Conservation (phyloP, 2,329 filamentous ascomycete species). For the Trichoderma atrobrunneum region DNA sequence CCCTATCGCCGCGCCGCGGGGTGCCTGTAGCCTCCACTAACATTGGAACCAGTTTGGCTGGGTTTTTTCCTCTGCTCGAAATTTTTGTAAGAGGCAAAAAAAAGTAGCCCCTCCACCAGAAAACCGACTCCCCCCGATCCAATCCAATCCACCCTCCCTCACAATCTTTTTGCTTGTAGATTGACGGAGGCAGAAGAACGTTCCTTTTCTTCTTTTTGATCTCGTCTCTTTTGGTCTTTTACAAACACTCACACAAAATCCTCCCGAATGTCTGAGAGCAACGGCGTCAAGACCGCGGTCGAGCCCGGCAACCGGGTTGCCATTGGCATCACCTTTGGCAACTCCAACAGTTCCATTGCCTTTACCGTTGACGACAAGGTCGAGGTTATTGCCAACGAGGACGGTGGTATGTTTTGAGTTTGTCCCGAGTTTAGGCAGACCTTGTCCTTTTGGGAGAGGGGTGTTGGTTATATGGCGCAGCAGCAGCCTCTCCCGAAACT, state of each 20-base stretch:
- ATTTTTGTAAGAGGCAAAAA: conserved; percentile 15
- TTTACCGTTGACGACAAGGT: conserved; percentile 90
- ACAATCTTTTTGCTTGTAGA: neutral
- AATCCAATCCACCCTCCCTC: neutral
- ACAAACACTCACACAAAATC: neutral
- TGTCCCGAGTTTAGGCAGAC: neutral
- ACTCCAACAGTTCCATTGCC: conserved; percentile 97
- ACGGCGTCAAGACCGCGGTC: conserved; percentile 41
- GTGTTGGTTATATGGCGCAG: neutral
- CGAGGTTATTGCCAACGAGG: conserved; percentile 98
- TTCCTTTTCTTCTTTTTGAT: neutral
- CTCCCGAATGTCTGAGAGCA: conserved; percentile 47
- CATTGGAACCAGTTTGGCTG: neutral
- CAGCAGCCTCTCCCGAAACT: neutral
- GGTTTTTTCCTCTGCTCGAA: neutral
- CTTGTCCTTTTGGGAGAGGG: neutral
- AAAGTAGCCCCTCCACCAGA: conserved; percentile 10
- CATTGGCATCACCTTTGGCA: conserved; percentile 97
- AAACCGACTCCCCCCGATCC: neutral
- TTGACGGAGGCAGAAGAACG: neutral
- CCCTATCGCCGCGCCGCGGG: neutral
- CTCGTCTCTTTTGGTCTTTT: neutral
- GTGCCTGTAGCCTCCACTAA: neutral
- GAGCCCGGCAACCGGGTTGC: conserved; percentile 62
- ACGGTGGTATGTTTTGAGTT: conserved; percentile 68